Evolutionary conservation across 2,329 filamentous ascomycete species (phyloP), one percentile per base, ranked within the genome.

Genomic region (Chrysoporthe cubensis): DNA sequence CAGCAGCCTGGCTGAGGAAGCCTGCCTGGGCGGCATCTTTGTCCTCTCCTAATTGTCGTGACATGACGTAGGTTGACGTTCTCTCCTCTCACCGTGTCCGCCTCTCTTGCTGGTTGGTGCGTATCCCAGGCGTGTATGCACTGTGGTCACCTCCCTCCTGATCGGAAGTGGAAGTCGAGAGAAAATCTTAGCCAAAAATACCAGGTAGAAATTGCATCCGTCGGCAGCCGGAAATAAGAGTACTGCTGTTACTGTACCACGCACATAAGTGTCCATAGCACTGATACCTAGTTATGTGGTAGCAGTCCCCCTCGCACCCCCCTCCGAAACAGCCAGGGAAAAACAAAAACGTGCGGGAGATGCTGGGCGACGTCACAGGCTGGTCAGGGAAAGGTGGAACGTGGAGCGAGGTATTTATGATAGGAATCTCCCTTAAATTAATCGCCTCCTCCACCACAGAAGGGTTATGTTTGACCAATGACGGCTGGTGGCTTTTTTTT

Each of bases 41-140:
- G 26, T 54, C 26, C 50, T 54, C 13, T 32, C 50, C 21, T 54
- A 26, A 34, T 5, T 13, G 11, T 54, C 50, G 50, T 32, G 32
- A 32, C 50, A 54, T 54, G 50, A 54, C 50, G 50, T 54, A 54
- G 32, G 32, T 34, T 26, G 50, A 54, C 50, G 50, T 54, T 16
- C 44, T 18, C 8, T 18, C 8, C 46, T 48, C 46, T 21, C 18
- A 40, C 37, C 4, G 37, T 40, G 37, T 26, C 26, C 26, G 26
- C n/a, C 44, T 46, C 44, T 46, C 44, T 26, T 4, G 21, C 21
- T 52, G 8, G 26, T 13, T 26, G 21, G 21, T 32, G 4, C 21
- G n/a, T 13, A 52, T 52, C 48, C 14, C 48, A 26, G 48, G 48
- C 21, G 9, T 4, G 48, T 52, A 52, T 52, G 21, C 46, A 21